Evolutionary conservation across 352 stramenopile genomes (phyloP), one percentile per base, ranked within the genome.

Genomic region (Globisporangium solare): DNA sequence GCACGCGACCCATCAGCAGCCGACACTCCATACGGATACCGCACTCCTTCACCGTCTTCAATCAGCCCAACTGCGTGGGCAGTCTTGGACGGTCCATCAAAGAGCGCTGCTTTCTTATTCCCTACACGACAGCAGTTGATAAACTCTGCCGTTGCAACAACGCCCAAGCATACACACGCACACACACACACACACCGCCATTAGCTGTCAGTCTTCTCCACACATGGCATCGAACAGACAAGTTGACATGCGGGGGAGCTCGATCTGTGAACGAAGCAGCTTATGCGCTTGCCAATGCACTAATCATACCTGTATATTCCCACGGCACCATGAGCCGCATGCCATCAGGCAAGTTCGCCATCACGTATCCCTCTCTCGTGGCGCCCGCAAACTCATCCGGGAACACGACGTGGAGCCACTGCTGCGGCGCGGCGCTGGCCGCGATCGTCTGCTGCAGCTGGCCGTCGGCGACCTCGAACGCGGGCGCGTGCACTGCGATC

Each of bases 351-450:
- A 87, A 43, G 35, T 46, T 56, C 17, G 73, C 63, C 78, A 91
- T 83, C 27, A 91, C 54, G 43, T 74, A 91, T 2, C 74, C 78
- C 40, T 69, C 59, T 14, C 68, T 55, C 17, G 51, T 64, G 11
- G 73, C 63, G 24, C 64, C 63, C 2, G 66, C 66, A 4, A 40
- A 24, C 14, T 64, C 56, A 32, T 83, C 70, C 11, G 47, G 58
- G 51, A 81, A 74, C 10, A 51, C 55, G 22, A 91, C 80, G 24
- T 79, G 76, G 13, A 89, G 64, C 80, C 80, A 91, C 22, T 58
- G 64, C 48, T 77, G 56, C 22, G 42, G 18, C n/a, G 21, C 43
- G 21, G n/a, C 39, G 45, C 17, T 6, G 8, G 17, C 60, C 46
- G 14, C 51, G 20, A 24, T 18, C 15, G 20, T 41, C 27, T 45